phyloP scores from a whole-genome alignment of 1,284 basidiomycete genomes.

The Marasmius oreades region DNA sequence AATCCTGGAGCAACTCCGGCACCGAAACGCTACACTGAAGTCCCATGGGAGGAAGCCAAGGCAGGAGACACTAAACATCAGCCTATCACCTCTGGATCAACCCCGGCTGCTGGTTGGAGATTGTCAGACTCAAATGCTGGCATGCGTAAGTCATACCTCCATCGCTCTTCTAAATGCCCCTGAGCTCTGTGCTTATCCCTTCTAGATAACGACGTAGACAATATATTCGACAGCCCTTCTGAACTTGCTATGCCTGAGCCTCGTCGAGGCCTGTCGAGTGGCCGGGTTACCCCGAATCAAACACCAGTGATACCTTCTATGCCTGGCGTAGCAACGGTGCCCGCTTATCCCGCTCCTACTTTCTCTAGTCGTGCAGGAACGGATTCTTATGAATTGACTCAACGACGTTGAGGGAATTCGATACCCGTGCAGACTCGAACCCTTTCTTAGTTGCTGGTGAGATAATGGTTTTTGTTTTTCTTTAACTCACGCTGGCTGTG shows the following conservation, averaged over 20 bases:
- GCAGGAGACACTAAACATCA: slow-evolving; percentile 32
- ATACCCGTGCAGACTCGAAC: too few species aligned
- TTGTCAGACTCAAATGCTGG: slow-evolving; percentile 50
- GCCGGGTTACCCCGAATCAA: slow-evolving; percentile 1
- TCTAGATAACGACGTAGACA: slow-evolving; percentile 44
- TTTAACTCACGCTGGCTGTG: not conserved
- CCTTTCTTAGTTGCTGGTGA: not conserved
- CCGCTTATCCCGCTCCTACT: slow-evolving; percentile 10
- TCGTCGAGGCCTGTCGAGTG: slow-evolving; percentile 24
- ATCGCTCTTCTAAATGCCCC: not conserved
- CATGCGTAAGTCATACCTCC: slow-evolving; percentile 35
- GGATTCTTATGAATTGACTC: slow-evolving; percentile 30
- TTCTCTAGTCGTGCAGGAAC: slow-evolving; percentile 10
- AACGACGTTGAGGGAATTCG: slow-evolving; percentile 4
- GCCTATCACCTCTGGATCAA: slow-evolving; percentile 21
- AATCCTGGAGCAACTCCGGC: slow-evolving; percentile 54
- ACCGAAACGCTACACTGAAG: slow-evolving; percentile 60
- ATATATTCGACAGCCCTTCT: slow-evolving; percentile 19
- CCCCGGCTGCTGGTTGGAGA: slow-evolving; percentile 39
- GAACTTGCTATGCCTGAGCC: slow-evolving; percentile 34
- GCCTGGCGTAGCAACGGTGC: slow-evolving; percentile 14
- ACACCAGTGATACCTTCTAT: slow-evolving; percentile 7
- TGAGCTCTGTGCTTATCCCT: slow-evolving; percentile 5
- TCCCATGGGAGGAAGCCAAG: slow-evolving; percentile 67
- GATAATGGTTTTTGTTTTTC: not conserved